Percentiles rank a stretch among this genome's conserved stretches.
Evolutionary conservation across 1,284 basidiomycete genomes (phyloP).

Genomic region (Cystobasidiaceae sp.): DNA sequence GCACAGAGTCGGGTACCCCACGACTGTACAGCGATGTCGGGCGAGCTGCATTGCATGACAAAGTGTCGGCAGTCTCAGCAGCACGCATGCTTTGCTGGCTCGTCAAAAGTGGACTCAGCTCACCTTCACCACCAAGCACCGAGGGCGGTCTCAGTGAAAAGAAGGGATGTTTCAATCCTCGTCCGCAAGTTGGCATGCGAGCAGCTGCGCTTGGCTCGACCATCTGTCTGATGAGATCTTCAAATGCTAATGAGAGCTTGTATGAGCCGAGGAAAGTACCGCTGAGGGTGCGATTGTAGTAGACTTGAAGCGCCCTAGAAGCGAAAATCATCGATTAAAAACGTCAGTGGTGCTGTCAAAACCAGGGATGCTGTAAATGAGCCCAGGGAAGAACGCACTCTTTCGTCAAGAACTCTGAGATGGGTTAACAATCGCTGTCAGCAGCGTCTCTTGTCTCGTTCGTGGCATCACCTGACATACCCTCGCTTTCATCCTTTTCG

Average conservation of each 20-base stretch:
- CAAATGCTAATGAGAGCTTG: constrained; percentile 61
- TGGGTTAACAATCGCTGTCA: not conserved
- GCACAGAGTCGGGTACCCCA: not conserved
- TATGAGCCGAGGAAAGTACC: constrained; percentile 77
- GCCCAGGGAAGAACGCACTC: constrained; percentile 43
- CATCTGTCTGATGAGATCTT: constrained; percentile 67
- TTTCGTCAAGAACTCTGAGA: constrained; percentile 62
- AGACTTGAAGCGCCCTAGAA: constrained; percentile 61
- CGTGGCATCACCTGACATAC: not conserved
- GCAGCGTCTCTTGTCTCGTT: not conserved
- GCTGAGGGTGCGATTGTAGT: constrained; percentile 70
- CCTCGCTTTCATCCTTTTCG: constrained; percentile 70
- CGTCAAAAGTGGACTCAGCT: not conserved
- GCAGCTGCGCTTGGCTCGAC: constrained; percentile 66
- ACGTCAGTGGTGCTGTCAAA: not conserved
- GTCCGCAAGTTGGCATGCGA: constrained; percentile 58
- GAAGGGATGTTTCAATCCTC: constrained; percentile 62
- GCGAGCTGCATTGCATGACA: not conserved
- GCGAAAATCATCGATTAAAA: not conserved
- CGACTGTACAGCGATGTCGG: not conserved
- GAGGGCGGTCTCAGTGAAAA: constrained; percentile 50
- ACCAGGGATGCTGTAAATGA: not conserved
- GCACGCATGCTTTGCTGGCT: not conserved
- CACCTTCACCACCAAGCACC: not conserved
- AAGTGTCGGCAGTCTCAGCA: not conserved